These are phyloP conservation scores for Metschnikowia vanudenii DNA, from an alignment of 805 yeast genomes.

Conservation along the genomic window DNA sequence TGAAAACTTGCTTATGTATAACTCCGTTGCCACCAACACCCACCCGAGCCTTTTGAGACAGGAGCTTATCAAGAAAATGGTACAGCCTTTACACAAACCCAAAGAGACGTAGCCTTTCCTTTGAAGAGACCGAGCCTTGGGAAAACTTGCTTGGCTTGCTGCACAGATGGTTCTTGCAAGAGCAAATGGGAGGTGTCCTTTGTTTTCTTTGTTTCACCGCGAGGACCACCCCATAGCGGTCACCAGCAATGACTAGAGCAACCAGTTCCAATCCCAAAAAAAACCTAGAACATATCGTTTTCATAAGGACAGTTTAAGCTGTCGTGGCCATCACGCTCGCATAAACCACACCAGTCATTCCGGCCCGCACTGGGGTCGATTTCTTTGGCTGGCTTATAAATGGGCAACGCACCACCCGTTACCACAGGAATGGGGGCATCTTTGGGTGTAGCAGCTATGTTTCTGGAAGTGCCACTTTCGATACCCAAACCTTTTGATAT, in stretches of 20 bases:
- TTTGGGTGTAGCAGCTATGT: background rate
- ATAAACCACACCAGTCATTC: constrained; percentile 84
- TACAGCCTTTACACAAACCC: constrained; percentile 18
- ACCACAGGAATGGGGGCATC: constrained; percentile 3
- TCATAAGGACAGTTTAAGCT: constrained; percentile 88
- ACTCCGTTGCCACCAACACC: constrained; percentile 51
- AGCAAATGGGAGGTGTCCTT: too few species aligned
- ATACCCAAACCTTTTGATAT: background rate
- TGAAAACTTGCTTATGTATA: constrained; percentile 50
- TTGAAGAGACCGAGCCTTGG: too few species aligned
- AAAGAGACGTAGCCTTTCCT: background rate
- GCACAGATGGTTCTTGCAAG: too few species aligned
- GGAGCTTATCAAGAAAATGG: constrained; percentile 37
- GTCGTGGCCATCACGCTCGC: constrained; percentile 88
- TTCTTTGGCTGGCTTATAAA: constrained; percentile 47
- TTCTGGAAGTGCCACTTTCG: background rate
- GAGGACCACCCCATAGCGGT: too few species aligned
- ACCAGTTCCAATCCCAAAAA: too few species aligned
- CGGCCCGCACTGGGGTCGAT: constrained; percentile 75
- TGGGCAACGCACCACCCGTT: constrained; percentile 33
- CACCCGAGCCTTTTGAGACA: constrained; percentile 30
- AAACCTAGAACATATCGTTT: constrained; percentile 47
- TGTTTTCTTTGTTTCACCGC: too few species aligned
- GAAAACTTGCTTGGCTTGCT: too few species aligned
- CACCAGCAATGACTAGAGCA: too few species aligned